Conservation (phyloP, 2,329 filamentous ascomycete genomes). For the Fusarium denticulatum region DNA sequence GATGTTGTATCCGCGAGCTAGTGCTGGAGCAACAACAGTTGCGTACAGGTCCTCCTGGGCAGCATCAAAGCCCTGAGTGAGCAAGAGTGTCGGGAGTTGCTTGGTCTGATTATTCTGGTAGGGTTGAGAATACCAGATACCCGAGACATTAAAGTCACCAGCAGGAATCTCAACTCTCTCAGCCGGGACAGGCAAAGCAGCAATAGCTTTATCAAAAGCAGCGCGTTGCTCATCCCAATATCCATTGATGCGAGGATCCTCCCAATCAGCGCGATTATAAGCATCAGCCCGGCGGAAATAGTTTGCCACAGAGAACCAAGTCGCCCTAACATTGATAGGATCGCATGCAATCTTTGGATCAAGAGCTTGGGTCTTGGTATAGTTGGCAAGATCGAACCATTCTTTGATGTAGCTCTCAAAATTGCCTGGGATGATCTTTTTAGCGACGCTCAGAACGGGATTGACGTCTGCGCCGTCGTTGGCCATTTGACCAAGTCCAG, state of each 20-base stretch:
- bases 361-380: constrained; percentile 28
- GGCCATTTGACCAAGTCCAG: background rate
- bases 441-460: constrained; percentile 46
- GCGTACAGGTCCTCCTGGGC: constrained; percentile 28
- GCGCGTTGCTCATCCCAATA: constrained; percentile 50
- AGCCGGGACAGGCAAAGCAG: constrained; percentile 49
- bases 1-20: constrained; percentile 19
- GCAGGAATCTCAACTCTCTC: constrained; percentile 46
- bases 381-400: constrained; percentile 39
- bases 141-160: constrained; percentile 47
- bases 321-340: constrained; percentile 37
- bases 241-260: constrained; percentile 52
- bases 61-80: constrained; percentile 21
- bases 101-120: background rate
- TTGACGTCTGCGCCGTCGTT: constrained; percentile 38
- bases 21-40: background rate
- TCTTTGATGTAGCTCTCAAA: constrained; percentile 37
- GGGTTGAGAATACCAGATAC: constrained; percentile 47
- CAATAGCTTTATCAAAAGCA: constrained; percentile 53
- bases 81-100: background rate
- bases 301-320: constrained; percentile 51
- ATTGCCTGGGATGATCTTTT: constrained; percentile 36
- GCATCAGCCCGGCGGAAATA: constrained; percentile 57
- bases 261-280: constrained; percentile 53
- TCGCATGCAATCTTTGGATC: constrained; percentile 32